Evolutionary conservation across 2,329 filamentous ascomycete species (phyloP).

Genomic region (Ophiocordyceps camponoti-floridani): DNA sequence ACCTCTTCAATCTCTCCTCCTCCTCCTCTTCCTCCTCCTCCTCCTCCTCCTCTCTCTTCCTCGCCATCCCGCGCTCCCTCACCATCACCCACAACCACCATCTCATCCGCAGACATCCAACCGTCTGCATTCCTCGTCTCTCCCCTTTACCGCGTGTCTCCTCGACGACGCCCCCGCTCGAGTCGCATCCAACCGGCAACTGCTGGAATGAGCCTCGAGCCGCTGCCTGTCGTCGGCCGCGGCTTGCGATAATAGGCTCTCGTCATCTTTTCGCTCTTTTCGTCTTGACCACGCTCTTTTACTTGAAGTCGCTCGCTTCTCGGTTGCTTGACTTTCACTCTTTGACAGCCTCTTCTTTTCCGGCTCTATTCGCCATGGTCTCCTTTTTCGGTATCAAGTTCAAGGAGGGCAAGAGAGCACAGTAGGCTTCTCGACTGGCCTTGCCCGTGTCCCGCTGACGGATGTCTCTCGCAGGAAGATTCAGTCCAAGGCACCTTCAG

Average conservation of each 20-base stretch:
- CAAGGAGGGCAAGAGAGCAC: slow-evolving; percentile 35
- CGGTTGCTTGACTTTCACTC: background rate
- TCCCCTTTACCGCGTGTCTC: background rate
- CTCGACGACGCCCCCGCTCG: background rate
- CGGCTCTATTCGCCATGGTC: slow-evolving; percentile 23
- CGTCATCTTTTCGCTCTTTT: background rate
- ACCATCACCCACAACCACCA: background rate
- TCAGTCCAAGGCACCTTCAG: slow-evolving; percentile 1
- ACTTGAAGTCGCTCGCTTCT: background rate
- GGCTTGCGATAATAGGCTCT: background rate
- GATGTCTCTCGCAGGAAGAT: slow-evolving; percentile 6
- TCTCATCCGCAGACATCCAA: background rate
- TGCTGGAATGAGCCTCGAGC: background rate
- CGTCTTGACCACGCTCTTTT: background rate
- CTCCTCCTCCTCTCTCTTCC: background rate
- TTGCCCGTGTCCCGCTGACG: background rate
- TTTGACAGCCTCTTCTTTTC: background rate
- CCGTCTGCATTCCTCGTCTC: background rate
- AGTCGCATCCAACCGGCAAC: background rate
- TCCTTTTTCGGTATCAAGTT: slow-evolving; percentile 41
- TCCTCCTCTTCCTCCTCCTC: background rate
- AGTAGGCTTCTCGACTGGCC: slow-evolving; percentile 14
- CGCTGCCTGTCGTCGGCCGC: background rate
- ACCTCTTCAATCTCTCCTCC: background rate
- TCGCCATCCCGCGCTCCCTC: background rate